Percentiles rank a stretch among this genome's conserved stretches.
phyloP scores from a whole-genome alignment of 2,329 filamentous ascomycete genomes.

The Aureobasidium sp. region DNA sequence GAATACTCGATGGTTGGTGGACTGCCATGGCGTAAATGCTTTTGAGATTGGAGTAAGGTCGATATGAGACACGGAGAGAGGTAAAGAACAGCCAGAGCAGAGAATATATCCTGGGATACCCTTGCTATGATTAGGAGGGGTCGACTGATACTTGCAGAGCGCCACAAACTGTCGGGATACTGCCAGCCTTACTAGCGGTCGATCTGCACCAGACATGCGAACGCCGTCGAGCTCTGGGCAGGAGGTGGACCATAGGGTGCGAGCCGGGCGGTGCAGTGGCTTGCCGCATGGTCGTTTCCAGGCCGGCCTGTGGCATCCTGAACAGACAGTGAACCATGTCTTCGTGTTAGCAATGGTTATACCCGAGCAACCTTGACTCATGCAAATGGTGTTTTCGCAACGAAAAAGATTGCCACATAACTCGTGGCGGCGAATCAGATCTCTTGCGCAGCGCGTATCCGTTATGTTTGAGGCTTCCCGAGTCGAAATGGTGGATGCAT shows the following conservation, averaged over 20 bases:
- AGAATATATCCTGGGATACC: background rate
- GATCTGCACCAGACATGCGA: background rate
- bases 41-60: background rate
- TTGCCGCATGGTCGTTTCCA: background rate
- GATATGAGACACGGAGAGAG: background rate
- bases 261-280: background rate
- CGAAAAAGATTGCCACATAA: background rate
- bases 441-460: background rate
- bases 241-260: background rate
- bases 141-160: background rate
- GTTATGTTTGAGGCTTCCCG: background rate
- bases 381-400: background rate
- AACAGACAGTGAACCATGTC: background rate
- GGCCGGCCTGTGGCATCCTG: background rate
- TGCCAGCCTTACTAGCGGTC: background rate
- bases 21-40: constrained; percentile 3
- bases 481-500: background rate
- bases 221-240: background rate
- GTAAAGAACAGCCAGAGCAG: background rate
- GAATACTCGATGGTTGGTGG: background rate
- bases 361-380: background rate
- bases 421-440: background rate
- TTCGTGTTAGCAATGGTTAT: background rate
- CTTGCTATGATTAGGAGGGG: background rate
- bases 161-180: background rate